Percentiles rank a stretch among this genome's conserved stretches.
These are phyloP conservation scores for Phytophthora parvispora DNA, from an alignment of 352 stramenopile species.

Conservation along the genomic window DNA sequence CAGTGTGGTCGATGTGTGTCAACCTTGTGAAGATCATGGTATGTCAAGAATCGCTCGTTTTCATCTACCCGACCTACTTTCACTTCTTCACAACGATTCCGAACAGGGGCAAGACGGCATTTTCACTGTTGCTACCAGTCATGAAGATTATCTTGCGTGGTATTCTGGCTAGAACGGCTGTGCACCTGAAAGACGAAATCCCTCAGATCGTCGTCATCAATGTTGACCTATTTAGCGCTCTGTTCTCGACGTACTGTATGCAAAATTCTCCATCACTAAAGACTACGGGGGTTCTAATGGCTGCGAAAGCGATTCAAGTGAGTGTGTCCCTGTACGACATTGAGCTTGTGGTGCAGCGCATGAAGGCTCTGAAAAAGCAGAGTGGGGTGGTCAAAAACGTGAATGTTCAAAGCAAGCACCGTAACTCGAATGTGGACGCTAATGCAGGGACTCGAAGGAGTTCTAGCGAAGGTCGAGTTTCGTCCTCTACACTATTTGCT, in stretches of 20 bases:
- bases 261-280: conserved; percentile 31
- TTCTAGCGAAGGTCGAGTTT: not conserved
- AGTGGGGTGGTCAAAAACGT: not conserved
- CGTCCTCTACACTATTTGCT: not conserved
- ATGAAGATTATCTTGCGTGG: conserved; percentile 35
- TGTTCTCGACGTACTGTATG: conserved; percentile 47
- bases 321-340: conserved; percentile 10
- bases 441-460: not conserved
- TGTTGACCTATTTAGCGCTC: conserved; percentile 44
- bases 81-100: conserved; percentile 23
- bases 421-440: not conserved
- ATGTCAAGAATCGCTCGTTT: conserved; percentile 7
- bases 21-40: conserved; percentile 8
- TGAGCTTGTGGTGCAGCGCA: not conserved
- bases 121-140: conserved; percentile 28
- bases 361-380: not conserved
- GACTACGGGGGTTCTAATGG: conserved; percentile 18
- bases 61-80: conserved; percentile 36
- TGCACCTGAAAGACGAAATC: conserved; percentile 13
- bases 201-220: conserved; percentile 39
- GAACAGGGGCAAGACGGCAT: conserved; percentile 4
- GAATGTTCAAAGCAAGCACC: not conserved
- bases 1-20: not conserved
- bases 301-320: not conserved
- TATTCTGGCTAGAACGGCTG: conserved; percentile 2